Conservation (phyloP, 768 basidiomycete species). For the Trametes gibbosa region DNA sequence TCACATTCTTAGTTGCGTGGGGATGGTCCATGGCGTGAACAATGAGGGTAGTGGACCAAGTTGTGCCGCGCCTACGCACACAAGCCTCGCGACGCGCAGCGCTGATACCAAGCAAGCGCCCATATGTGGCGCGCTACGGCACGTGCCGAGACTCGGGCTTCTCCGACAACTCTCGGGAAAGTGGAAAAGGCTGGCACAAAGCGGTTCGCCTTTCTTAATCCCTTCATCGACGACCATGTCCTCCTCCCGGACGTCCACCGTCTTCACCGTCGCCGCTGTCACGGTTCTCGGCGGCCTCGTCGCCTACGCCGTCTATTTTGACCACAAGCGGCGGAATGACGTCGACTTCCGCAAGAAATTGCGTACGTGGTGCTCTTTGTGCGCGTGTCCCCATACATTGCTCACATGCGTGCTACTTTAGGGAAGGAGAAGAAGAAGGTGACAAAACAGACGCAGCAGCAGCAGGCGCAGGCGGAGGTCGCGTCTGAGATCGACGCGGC, state of each 20-base stretch:
- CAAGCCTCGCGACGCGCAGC: not conserved
- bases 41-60: too few relatives aligned
- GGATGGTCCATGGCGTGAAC: not conserved
- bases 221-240: constrained; percentile 26
- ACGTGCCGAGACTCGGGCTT: constrained; percentile 14
- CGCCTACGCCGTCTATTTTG: constrained; percentile 91
- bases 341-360: constrained; percentile 83
- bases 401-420: constrained; percentile 31
- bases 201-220: constrained; percentile 4
- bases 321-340: constrained; percentile 91
- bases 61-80: too few relatives aligned
- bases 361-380: constrained; percentile 49
- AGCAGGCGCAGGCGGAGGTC: constrained; percentile 37
- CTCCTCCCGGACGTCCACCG: constrained; percentile 34
- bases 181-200: constrained; percentile 13
- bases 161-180: constrained; percentile 4
- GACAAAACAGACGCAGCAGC: constrained; percentile 51
- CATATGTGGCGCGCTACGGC: not conserved
- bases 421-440: constrained; percentile 93
- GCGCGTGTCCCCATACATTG: not conserved
- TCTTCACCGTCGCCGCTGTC: constrained; percentile 41
- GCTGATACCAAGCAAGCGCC: not conserved
- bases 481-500: constrained; percentile 31
- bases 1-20: not conserved
- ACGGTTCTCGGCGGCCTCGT: constrained; percentile 52